Percentiles rank a stretch among this genome's conserved stretches.
phyloP scores from a whole-genome alignment of 768 basidiomycete genomes.

The Pluteus cervinus region DNA sequence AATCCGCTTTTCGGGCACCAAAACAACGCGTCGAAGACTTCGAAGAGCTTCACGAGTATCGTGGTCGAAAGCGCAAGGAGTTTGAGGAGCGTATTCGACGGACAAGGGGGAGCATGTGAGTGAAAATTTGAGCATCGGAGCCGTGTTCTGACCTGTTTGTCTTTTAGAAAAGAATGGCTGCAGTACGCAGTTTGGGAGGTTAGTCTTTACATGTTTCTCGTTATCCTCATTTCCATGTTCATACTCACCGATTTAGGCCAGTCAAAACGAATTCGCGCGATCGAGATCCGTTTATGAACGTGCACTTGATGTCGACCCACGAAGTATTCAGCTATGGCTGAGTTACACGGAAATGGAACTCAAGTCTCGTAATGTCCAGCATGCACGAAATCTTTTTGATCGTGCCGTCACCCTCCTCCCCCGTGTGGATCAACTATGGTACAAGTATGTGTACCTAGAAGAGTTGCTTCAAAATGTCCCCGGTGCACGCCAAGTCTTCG shows the following conservation, averaged over 20 bases:
- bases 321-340: conserved; percentile 88
- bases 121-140: conserved; percentile 5
- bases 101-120: conserved; percentile 76
- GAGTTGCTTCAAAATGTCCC: conserved; percentile 95
- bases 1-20: conserved; percentile 85
- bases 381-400: conserved; percentile 95
- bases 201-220: conserved; percentile 14
- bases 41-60: conserved; percentile 83
- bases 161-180: conserved; percentile 73
- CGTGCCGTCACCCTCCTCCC: conserved; percentile 95
- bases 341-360: conserved; percentile 97
- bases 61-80: conserved; percentile 87
- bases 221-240: background rate
- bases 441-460: conserved; percentile 98
- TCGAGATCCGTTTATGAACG: conserved; percentile 96
- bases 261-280: conserved; percentile 93
- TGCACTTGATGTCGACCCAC: conserved; percentile 91
- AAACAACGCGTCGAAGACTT: conserved; percentile 96
- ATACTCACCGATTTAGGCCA: conserved; percentile 45
- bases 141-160: conserved; percentile 2
- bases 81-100: conserved; percentile 86
- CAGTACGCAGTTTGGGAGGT: conserved; percentile 87
- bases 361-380: conserved; percentile 95
- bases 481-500: conserved; percentile 95
- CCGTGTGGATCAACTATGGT: conserved; percentile 96